A percentile compares a stretch with the other conserved stretches of the same genome.
phyloP scores from a whole-genome alignment of 1,284 basidiomycete species.

The Leccinum pachyderme region DNA sequence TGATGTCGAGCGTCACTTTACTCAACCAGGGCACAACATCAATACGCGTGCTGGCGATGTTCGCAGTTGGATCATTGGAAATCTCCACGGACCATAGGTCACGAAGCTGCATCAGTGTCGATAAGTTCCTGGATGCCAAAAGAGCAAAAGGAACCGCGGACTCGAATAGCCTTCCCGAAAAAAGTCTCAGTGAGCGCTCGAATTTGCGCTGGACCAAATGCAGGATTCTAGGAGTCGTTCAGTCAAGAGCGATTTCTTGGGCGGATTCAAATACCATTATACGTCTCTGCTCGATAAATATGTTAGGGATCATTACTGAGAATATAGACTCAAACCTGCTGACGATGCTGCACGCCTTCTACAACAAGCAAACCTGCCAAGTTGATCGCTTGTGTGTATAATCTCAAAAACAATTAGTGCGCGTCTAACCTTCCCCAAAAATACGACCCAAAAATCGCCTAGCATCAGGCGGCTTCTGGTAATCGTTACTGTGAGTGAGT shows the following conservation, averaged over 20 bases:
- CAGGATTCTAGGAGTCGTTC: constrained; percentile 43
- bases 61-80: constrained; percentile 23
- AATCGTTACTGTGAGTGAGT: constrained; percentile 35
- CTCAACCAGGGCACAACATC: constrained; percentile 58
- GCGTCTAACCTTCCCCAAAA: constrained; percentile 31
- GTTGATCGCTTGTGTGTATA: not conserved
- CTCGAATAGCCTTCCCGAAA: constrained; percentile 49
- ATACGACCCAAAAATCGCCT: constrained; percentile 22
- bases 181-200: constrained; percentile 55
- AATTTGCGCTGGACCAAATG: constrained; percentile 53
- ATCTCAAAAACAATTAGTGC: not conserved
- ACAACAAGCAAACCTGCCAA: constrained; percentile 6
- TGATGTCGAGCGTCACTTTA: constrained; percentile 63
- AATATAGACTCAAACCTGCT: constrained; percentile 18
- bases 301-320: not conserved
- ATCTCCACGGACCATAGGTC: constrained; percentile 43
- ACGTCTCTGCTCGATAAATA: constrained; percentile 13
- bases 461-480: constrained; percentile 31
- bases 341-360: constrained; percentile 26
- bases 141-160: constrained; percentile 17
- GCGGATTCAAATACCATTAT: constrained; percentile 17
- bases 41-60: constrained; percentile 22
- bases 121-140: not conserved
- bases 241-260: not conserved
- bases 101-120: constrained; percentile 37